Base-by-base conservation (phyloP, 2,329 filamentous ascomycete species). In the Phyllosticta citribraziliensis region DNA sequence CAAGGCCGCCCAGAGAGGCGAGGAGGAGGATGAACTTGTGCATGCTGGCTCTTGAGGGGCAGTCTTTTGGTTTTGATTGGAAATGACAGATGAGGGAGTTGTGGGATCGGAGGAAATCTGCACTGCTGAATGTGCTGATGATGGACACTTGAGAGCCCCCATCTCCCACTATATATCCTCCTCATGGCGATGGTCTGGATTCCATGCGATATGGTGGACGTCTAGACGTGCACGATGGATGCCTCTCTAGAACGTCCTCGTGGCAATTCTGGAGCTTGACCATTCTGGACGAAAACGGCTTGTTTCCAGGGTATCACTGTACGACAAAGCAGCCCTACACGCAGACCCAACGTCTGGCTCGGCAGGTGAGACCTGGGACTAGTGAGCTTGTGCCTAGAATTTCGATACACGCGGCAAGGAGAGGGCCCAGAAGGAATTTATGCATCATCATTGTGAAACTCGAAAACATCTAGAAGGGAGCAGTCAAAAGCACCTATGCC, bases 11-110 rank as follows among this genome's bases (percentile, higher is more conserved):
- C 55, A 71, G 65, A 58, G 67, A 74, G 66, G 71, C 67, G 70
- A 73, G 67, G 70, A 72, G 64, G 70, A 72, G 64, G 57, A 72
- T 52, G 50, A 61, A 61, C 58, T 60, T 67, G 64, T 69, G 63
- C 68, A 72, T 71, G 57, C 58, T 52, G 56, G 10, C 33, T 40
- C 33, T 35, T 14, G n/a, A 22, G 12, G 12, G 24, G 14, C 5
- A 24, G 10, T 12, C 14, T n/a, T 52, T 57, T n/a, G 47, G 5
- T 25, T n/a, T 20, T 61, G 56, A 62, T 5, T 22, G 17, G 17
- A 56, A 25, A 56, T 22, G 47, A 61, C 47, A 54, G 58, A n/a
- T 10, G 30, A 50, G 59, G 27, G 14, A 54, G 33, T 33, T 17
- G 58, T 50, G 56, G n/a, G 58, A 47, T 20, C 53, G 8, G 55